A percentile compares a stretch with the other conserved stretches of the same genome.
phyloP scores from a whole-genome alignment of 1,284 basidiomycete genomes.

The Psilocybe mexicana region DNA sequence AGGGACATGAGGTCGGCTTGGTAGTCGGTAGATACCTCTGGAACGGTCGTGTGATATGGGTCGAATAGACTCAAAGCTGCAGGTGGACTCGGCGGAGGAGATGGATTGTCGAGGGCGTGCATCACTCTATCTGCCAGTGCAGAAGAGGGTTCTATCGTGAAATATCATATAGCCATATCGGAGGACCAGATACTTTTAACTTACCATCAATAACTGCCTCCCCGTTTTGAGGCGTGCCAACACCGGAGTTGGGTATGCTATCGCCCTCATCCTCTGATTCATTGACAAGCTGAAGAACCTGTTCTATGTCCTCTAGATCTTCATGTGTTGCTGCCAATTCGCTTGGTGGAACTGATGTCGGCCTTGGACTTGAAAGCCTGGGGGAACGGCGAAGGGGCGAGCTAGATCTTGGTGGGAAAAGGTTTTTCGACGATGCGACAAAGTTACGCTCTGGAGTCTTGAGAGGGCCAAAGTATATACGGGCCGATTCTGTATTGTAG shows the following conservation, averaged over 20 bases:
- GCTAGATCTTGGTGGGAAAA: slow-evolving; percentile 26
- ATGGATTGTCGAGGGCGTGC: slow-evolving; percentile 71
- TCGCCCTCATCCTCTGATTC: slow-evolving; percentile 33
- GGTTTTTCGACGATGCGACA: slow-evolving; percentile 31
- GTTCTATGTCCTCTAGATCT: slow-evolving; percentile 23
- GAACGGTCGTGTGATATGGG: slow-evolving; percentile 19
- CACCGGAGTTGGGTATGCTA: slow-evolving; percentile 28
- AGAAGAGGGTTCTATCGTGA: slow-evolving; percentile 59
- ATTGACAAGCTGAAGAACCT: slow-evolving; percentile 30
- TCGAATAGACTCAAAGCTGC: slow-evolving; percentile 21
- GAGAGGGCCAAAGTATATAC: slow-evolving; percentile 54
- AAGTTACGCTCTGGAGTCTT: slow-evolving; percentile 58
- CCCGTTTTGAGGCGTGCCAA: slow-evolving; percentile 48
- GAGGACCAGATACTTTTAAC: slow-evolving; percentile 15
- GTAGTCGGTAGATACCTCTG: slow-evolving; percentile 17
- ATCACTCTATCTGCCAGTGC: slow-evolving; percentile 62
- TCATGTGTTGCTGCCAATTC: slow-evolving; percentile 14
- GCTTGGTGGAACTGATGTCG: slow-evolving; percentile 27
- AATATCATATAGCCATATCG: background rate
- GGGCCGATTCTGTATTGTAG: slow-evolving; percentile 38
- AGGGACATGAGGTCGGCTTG: slow-evolving; percentile 23
- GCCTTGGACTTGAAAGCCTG: slow-evolving; percentile 42
- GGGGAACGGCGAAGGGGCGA: slow-evolving; percentile 53
- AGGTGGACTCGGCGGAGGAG: slow-evolving; percentile 60
- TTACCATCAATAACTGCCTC: slow-evolving; percentile 45